Conservation (phyloP, 768 basidiomycete genomes). For the Podaxis mareebaensis region DNA sequence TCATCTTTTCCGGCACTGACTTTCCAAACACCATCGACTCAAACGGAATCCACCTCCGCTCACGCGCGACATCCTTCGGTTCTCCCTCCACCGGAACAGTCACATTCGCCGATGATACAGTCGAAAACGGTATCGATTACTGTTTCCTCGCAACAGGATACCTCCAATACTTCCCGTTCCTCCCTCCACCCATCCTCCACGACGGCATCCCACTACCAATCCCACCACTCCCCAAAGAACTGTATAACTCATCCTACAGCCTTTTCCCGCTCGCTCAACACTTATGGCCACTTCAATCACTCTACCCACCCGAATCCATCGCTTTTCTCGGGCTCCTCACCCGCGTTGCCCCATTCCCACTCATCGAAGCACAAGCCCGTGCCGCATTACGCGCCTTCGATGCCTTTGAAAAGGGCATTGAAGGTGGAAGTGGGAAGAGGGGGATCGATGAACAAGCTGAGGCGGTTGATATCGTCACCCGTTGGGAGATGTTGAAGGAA, state of each 20-base stretch:
- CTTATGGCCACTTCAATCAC: slow-evolving; percentile 59
- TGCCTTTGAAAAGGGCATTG: slow-evolving; percentile 36
- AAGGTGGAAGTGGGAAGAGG: background rate
- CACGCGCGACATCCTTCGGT: slow-evolving; percentile 42
- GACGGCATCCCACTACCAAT: slow-evolving; percentile 44
- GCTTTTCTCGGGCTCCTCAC: slow-evolving; percentile 67
- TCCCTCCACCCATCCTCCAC: slow-evolving; percentile 32
- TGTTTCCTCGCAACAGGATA: slow-evolving; percentile 82
- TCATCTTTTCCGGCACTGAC: slow-evolving; percentile 58
- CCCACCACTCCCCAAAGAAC: slow-evolving; percentile 47
- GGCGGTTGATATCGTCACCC: slow-evolving; percentile 46
- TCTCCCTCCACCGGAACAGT: slow-evolving; percentile 15
- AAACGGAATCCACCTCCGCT: slow-evolving; percentile 38
- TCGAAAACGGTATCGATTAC: slow-evolving; percentile 55
- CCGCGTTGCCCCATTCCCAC: slow-evolving; percentile 69
- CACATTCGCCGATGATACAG: slow-evolving; percentile 43
- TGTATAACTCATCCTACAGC: slow-evolving; percentile 66
- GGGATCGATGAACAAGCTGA: slow-evolving; percentile 33
- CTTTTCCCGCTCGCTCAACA: slow-evolving; percentile 74
- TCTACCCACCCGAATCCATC: slow-evolving; percentile 48
- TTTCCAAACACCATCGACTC: slow-evolving; percentile 31
- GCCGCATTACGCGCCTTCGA: slow-evolving; percentile 59
- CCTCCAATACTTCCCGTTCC: slow-evolving; percentile 63
- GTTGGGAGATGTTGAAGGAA: slow-evolving; percentile 43
- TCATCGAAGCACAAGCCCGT: slow-evolving; percentile 77